Evolutionary conservation across 1,139 yeast species (phyloP), one percentile per base, ranked within the genome.

Genomic region (Protomyces gravidus): DNA sequence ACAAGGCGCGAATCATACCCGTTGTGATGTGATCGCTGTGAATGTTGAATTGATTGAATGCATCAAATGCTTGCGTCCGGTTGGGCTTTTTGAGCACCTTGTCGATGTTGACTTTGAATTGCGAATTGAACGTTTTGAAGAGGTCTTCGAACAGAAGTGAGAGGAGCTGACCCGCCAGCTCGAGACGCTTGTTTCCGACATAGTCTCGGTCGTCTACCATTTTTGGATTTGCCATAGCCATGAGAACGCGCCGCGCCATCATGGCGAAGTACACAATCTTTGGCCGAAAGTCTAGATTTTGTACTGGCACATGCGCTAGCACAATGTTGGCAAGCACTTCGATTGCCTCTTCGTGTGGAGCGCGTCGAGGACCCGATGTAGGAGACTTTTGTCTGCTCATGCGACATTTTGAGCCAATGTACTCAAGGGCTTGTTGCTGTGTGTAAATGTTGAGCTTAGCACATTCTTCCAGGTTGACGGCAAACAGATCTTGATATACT

Each of bases 171-270:
- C 98, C 98, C 1, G 98, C 98, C 71, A 94, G 78, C 75, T 92
- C 98, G 68, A 92, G 78, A 74, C 99, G 86, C 74, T 92, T 92
- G 75, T 92, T 92, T 76, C 99, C 98, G 48, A 94, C 98, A 69
- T 92, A 92, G 76, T 94, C 98, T 74, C 98, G 82, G 73, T 94
- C 98, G 69, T 92, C 98, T 30, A 94, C 96, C 86, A 89, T 85
- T 67, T 85, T 84, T 3, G 97, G 95, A 70, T 92, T 87, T 65
- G 88, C 85, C 85, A 92, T 89, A 3, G 98, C 89, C 95, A 89
- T 88, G 28, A 92, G 80, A 2, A 92, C 97, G 69, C 97, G 81
- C 71, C 98, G 81, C 1, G 98, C 87, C 98, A 94, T 92, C 73
- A 89, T 84, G 5, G 97, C 97, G 66, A 92, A 84, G 70, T 92